A percentile compares a stretch with the other conserved stretches of the same genome.
Evolutionary conservation across 2,329 filamentous ascomycete species (phyloP).

Genomic region (Zasmidium angulare): DNA sequence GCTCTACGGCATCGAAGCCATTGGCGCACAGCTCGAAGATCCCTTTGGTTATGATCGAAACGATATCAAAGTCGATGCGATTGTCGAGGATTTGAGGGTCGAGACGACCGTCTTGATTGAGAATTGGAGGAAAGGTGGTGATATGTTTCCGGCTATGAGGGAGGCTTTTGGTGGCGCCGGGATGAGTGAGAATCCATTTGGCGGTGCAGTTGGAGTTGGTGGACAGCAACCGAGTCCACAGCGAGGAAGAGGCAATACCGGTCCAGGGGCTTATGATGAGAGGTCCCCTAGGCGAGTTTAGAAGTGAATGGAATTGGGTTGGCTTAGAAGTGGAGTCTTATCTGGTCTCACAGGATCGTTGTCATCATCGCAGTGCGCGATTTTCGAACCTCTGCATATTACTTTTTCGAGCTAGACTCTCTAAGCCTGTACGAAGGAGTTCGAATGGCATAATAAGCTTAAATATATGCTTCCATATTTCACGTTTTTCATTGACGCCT

Average conservation of each 20-base stretch:
- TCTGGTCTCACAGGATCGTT: neutral
- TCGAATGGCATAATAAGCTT: too few relatives aligned
- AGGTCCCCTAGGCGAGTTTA: neutral
- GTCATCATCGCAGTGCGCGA: neutral
- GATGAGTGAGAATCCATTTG: too few relatives aligned
- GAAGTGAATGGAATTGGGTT: too few relatives aligned
- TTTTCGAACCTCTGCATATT: too few relatives aligned
- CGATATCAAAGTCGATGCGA: constrained; percentile 67
- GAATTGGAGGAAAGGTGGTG: constrained; percentile 53
- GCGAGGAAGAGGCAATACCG: too few relatives aligned
- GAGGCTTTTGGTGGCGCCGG: neutral
- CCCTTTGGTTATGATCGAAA: constrained; percentile 66
- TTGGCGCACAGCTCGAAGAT: constrained; percentile 64
- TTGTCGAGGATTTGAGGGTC: constrained; percentile 59
- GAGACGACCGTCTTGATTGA: constrained; percentile 59
- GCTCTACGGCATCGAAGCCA: constrained; percentile 64
- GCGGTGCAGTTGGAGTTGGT: neutral
- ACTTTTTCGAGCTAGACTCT: too few relatives aligned
- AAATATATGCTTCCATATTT: too few relatives aligned
- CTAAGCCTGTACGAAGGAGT: too few relatives aligned
- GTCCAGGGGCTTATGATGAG: neutral
- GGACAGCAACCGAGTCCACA: too few relatives aligned
- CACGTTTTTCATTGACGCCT: too few relatives aligned
- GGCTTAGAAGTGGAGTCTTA: neutral
- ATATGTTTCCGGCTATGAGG: constrained; percentile 22